phyloP scores from a whole-genome alignment of 768 basidiomycete genomes.

The Auricularia cornea region DNA sequence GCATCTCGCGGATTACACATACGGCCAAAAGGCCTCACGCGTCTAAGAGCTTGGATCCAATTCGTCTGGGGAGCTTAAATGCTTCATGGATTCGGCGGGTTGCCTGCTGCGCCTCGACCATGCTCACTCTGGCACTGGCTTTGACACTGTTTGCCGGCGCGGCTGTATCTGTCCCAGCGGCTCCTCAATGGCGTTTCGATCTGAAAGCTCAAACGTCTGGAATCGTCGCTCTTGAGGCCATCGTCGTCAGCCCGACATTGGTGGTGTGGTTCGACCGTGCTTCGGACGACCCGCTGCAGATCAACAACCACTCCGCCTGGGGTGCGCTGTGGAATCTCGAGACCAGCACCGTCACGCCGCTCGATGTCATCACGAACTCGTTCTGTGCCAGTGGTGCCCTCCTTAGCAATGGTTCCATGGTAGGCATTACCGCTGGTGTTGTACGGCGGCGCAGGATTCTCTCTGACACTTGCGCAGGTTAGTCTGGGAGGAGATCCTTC shows the following conservation, averaged over 20 bases:
- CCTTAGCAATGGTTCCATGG: constrained; percentile 34
- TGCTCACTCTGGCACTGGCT: background rate
- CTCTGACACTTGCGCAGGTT: constrained; percentile 9
- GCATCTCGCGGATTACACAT: no score
- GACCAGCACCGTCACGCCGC: constrained; percentile 15
- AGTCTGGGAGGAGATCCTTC: constrained; percentile 7
- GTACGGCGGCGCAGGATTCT: no score
- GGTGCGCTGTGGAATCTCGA: constrained; percentile 18
- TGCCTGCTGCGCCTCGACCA: background rate
- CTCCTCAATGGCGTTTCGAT: background rate
- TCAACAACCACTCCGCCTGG: constrained; percentile 18
- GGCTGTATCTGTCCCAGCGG: background rate
- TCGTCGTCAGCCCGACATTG: constrained; percentile 18
- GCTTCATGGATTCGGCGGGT: background rate
- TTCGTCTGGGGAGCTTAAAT: background rate
- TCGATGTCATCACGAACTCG: constrained; percentile 53
- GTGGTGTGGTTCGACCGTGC: constrained; percentile 18
- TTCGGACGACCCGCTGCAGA: constrained; percentile 13
- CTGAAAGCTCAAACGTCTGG: constrained; percentile 8
- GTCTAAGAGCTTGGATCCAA: background rate
- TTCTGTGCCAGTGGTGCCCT: constrained; percentile 61
- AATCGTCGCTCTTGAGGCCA: constrained; percentile 17
- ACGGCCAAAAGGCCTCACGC: background rate
- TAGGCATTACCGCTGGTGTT: constrained; percentile 6
- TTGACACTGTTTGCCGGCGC: background rate